Evolutionary conservation across 345 rosid genomes (phyloP), one percentile per base, ranked within the genome.

Genomic region (Viola odorata): DNA sequence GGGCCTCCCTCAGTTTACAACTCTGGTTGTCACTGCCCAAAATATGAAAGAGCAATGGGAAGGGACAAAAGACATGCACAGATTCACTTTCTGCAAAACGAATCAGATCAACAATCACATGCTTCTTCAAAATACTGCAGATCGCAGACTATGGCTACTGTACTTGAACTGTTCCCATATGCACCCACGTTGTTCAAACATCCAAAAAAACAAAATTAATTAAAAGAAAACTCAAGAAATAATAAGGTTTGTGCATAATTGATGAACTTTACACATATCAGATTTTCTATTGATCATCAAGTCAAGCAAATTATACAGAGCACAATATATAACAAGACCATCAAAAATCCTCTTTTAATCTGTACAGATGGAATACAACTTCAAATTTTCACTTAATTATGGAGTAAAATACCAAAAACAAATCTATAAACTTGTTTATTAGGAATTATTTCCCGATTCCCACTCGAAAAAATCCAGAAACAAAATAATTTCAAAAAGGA

Each of bases 281-380:
- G 50, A 65, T 40, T 57, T 23, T 48, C 16, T 17, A 57, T n/a
- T 64, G 42, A n/a, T 23, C 17, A 62, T 23, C 32, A 23, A 45
- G 60, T 9, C 40, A 12, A 23, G 9, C 10, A 67, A 38, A 53
- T 6, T 23, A 23, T 23, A 50, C 15, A 55, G 14, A 50, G 53
- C 58, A 11, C 47, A 54, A 39, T 14, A 67, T 64, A 40, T 71
- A 60, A 57, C 60, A 1, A 45, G 64, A 44, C 47, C 51, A 71
- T 60, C 74, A 58, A 64, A 58, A 64, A 69, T 53, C 64, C 32
- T 50, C 14, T 7, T 73, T 73, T 65, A 59, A 61, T 63, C 74
- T 80, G 71, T 74, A 72, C 77, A 69, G 36, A 14, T 37, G 14
- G 8, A 49, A 49, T 55, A 45, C 41, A 55, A 69, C 39, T 45